Evolutionary conservation across 345 rosid species (phyloP), one percentile per base, ranked within the genome.

Genomic region (Crucihimalaya himalaica): DNA sequence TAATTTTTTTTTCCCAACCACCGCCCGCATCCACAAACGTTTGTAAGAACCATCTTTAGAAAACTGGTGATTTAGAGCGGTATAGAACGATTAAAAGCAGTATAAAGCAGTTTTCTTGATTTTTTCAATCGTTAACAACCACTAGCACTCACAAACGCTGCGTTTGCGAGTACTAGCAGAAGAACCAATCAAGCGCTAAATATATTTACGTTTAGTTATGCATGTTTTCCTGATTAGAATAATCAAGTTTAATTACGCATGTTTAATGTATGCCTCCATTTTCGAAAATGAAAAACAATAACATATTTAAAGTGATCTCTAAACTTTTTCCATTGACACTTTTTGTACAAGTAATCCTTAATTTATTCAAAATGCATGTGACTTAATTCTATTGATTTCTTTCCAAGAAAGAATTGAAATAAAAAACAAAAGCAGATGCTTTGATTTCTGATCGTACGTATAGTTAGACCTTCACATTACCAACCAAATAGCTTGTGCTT

Each of bases 361-460:
- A 16, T 73, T 23, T 73, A 32, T 45, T 45, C 48, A 14, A 55
- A 21, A 25, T 55, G 72, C 66, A 47, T 73, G 72, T 74, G 72
- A 66, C 59, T 21, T 35, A 66, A 66, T 35, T 57, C 45, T 66
- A 39, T 39, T 57, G 5, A 47, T 58, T 64, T 12, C 4, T 35
- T 56, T 57, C 15, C 1, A 0, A 34, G 4, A 8, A 72, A 53
- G 37, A 45, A 25, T 6, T 37, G 20, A 35, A 35, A 34, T 6
- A 37, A 58, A 16, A 23, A 5, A 2, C 5, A 57, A 56, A 66
- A 74, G 53, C 48, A 46, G 59, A 73, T 74, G 62, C 68, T 48
- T 58, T 74, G 20, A 29, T 48, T 57, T 48, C 52, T 66, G 45
- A 15, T 43, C 61, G 35, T 48, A 37, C 62, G 43, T 66, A 64